Conservation (phyloP, 768 basidiomycete species). For the Tricholoma saponaceum region DNA sequence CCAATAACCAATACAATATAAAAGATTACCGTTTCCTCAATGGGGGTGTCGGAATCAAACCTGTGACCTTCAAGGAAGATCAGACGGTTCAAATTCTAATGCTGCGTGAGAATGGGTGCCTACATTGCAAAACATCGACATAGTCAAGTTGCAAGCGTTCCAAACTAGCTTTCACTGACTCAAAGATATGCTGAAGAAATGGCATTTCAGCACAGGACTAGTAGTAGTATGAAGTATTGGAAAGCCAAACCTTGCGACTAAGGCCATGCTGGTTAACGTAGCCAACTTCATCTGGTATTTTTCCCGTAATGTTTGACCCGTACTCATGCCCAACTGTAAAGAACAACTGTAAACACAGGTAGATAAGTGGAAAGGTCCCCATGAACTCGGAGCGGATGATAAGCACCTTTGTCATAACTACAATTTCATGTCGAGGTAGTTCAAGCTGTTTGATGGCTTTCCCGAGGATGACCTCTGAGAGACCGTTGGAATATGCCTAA, state of each 20-base stretch:
- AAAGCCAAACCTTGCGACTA: slow-evolving; percentile 20
- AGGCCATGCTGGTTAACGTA: slow-evolving; percentile 54
- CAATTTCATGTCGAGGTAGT: slow-evolving; percentile 71
- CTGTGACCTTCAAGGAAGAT: slow-evolving; percentile 39
- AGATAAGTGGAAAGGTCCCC: too few species aligned
- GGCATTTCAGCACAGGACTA: neutral
- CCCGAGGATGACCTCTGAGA: slow-evolving; percentile 63
- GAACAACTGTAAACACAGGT: slow-evolving; percentile 33
- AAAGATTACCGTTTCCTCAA: slow-evolving; percentile 44
- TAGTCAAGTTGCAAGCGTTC: slow-evolving; percentile 72
- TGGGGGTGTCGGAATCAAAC: slow-evolving; percentile 54
- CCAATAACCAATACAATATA: neutral
- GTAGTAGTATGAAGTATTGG: neutral
- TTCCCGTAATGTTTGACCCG: slow-evolving; percentile 5
- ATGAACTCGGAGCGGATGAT: neutral
- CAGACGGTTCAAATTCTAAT: neutral
- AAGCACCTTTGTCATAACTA: slow-evolving; percentile 70
- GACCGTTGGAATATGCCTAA: slow-evolving; percentile 62
- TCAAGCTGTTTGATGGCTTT: slow-evolving; percentile 65
- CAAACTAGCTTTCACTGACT: slow-evolving; percentile 55
- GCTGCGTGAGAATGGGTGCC: slow-evolving; percentile 4
- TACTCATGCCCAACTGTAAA: slow-evolving; percentile 25
- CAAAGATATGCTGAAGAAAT: slow-evolving; percentile 65
- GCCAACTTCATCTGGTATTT: slow-evolving; percentile 34
- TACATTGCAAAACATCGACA: slow-evolving; percentile 71